Evolutionary conservation across 2,329 filamentous ascomycete species (phyloP).

Genomic region (Meredithiella fracta): DNA sequence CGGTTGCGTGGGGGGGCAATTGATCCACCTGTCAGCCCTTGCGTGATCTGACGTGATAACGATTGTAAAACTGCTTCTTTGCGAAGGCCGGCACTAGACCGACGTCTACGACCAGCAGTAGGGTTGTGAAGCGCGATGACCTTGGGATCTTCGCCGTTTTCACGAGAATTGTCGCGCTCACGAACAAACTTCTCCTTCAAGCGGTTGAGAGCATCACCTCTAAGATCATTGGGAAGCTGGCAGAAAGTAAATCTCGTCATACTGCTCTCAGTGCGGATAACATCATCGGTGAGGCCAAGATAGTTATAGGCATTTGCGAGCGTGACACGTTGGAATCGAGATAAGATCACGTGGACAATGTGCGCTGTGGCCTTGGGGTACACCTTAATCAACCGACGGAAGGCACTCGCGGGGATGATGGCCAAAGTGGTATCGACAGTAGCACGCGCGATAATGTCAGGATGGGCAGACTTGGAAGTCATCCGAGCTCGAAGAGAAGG

Average conservation of each 20-base stretch:
- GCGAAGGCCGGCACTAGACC: conserved; percentile 50
- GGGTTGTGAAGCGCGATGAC: conserved; percentile 91
- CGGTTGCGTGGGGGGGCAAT: conserved; percentile 23
- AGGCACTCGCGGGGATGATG: conserved; percentile 92
- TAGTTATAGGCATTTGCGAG: conserved; percentile 90
- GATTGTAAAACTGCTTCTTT: conserved; percentile 67
- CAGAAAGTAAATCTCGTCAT: conserved; percentile 89
- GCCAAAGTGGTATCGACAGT: conserved; percentile 96
- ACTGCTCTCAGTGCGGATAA: conserved; percentile 77
- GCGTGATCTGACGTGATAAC: conserved; percentile 31
- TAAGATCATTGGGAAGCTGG: conserved; percentile 77
- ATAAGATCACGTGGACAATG: conserved; percentile 94
- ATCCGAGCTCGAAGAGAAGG: conserved; percentile 20
- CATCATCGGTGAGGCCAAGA: conserved; percentile 77
- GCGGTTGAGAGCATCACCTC: conserved; percentile 64
- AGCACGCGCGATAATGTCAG: conserved; percentile 90
- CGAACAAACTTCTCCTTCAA: conserved; percentile 84
- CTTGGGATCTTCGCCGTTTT: conserved; percentile 62
- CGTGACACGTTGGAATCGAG: conserved; percentile 83
- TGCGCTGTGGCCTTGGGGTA: conserved; percentile 95
- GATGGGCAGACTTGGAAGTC: conserved; percentile 65
- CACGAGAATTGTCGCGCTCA: conserved; percentile 66
- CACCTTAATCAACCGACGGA: conserved; percentile 75
- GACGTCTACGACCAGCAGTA: conserved; percentile 10
- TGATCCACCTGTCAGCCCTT: conserved; percentile 26